Evolutionary conservation across 2,329 filamentous ascomycete genomes (phyloP), one percentile per base, ranked within the genome.

Genomic region (Arthrocladium fulminans): DNA sequence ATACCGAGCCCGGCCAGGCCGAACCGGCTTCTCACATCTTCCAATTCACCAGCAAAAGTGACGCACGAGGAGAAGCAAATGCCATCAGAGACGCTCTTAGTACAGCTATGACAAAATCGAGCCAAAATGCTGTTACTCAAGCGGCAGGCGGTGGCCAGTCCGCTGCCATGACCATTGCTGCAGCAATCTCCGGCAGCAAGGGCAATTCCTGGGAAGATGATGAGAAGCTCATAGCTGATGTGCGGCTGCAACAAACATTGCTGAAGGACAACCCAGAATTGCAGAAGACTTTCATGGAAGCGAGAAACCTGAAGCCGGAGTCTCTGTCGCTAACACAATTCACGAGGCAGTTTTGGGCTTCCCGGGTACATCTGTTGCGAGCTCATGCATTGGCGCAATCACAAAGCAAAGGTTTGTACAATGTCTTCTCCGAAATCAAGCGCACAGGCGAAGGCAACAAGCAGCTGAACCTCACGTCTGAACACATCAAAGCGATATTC

Each of bases 401-500:
- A 51, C 94, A 98, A 69, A 84, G 82, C 58, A 84, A 86, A 56
- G 92, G 90, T 4, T 81, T 88, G 2, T 96, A 96, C 68, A 97
- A 98, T 59, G 89, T 97, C 5, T 73, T 98, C 15, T 89, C 92
- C 0, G 85, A 86, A 15, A 81, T 97, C 58, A 95, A 94, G 63
- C 84, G 86, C 5, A 79, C 82, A 47, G 79, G 84, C 4, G 81
- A 86, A 48, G 81, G 87, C 56, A 83, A 83, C 54, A 80, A 83
- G 38, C 88, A 84, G 65, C 73, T 96, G 58, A 89, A 86, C 60
- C 83, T 98, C 54, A 92, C 81, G 56, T 83, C 88, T 51, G 89
- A 96, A 66, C 89, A 97, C 66, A 87, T 97, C 45, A 84, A 89
- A 61, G 79, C 94, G 61, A 92, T 98, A 46, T 89, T 98, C 66